Evolutionary conservation across 1,284 basidiomycete genomes (phyloP), one percentile per base, ranked within the genome.

Genomic region (Lentinus polychrous): DNA sequence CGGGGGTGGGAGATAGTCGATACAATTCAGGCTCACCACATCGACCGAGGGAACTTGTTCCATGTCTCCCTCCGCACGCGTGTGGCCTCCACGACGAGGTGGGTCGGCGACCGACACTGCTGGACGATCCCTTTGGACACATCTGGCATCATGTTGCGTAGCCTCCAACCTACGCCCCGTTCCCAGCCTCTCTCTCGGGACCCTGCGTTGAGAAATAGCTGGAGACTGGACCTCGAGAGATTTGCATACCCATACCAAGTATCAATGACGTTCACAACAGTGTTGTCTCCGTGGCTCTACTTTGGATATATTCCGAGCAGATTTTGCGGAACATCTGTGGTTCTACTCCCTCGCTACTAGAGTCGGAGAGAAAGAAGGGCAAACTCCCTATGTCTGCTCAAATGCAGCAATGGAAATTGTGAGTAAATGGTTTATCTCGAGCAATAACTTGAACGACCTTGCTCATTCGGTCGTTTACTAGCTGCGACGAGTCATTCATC

Each of bases 121-220:
- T 49, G 42, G 41, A 43, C 46, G 7, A 41, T 48, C 15, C 40
- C 38, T 2, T 27, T 48, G 10, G n/a, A 42, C 15, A 15, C 35
- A 20, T 12, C 32, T n/a, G 38, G 27, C 20, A 14, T 45, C 32
- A 15, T 8, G 27, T 18, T 20, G 33, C n/a, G 10, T 11, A 38
- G 35, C 27, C 18, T 14, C 4, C 31, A 14, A 11, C 14, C 20
- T 27, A 24, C 22, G 3, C 32, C 40, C 23, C 45, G 11, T 17
- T 31, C 38, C 22, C 14, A 37, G 3, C 38, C 46, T 3, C 14
- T 48, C 2, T 34, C 27, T 6, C 22, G 35, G 8, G 46, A 48
- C 27, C 38, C 46, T 2, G 27, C 41, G 5, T 5, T 15, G 7
- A 27, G 18, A 8, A 10, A 22, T 7, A 48, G 46, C 22, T 48